These are phyloP conservation scores for Neltuma alba DNA, from an alignment of 306 rosid genomes.

Conservation along the genomic window DNA sequence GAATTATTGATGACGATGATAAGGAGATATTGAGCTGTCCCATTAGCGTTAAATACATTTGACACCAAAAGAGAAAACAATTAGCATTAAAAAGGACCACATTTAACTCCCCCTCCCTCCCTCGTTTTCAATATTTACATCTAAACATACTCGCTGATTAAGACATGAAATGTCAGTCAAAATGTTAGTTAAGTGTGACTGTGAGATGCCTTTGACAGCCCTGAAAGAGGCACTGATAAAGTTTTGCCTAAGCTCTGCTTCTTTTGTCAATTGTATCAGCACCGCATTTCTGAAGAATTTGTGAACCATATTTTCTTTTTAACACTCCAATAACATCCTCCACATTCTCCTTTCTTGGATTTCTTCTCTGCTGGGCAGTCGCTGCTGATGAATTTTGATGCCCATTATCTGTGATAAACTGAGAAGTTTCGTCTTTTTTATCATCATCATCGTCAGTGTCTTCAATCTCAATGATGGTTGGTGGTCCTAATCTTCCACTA, in stretches of 20 bases:
- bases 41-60: too few relatives aligned
- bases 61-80: not conserved
- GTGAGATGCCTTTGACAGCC: too few relatives aligned
- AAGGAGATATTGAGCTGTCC: too few relatives aligned
- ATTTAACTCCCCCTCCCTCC: not conserved
- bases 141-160: not conserved
- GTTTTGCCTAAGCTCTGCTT: conserved; percentile 7
- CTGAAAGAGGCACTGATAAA: not conserved
- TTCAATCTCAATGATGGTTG: not conserved
- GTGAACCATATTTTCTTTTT: conserved; percentile 16
- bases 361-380: not conserved
- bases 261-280: conserved; percentile 3
- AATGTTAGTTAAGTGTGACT: not conserved
- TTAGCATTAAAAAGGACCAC: not conserved
- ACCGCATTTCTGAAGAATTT: not conserved
- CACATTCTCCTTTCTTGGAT: not conserved
- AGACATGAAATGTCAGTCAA: not conserved
- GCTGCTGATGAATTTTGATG: conserved; percentile 26
- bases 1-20: too few relatives aligned
- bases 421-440: conserved; percentile 20
- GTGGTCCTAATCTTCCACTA: not conserved
- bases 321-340: not conserved
- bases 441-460: conserved; percentile 29
- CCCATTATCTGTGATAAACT: not conserved
- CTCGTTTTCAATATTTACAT: not conserved